These are phyloP conservation scores for Salpingoeca rosetta DNA, from an alignment of 78 protist species.

Conservation along the genomic window DNA sequence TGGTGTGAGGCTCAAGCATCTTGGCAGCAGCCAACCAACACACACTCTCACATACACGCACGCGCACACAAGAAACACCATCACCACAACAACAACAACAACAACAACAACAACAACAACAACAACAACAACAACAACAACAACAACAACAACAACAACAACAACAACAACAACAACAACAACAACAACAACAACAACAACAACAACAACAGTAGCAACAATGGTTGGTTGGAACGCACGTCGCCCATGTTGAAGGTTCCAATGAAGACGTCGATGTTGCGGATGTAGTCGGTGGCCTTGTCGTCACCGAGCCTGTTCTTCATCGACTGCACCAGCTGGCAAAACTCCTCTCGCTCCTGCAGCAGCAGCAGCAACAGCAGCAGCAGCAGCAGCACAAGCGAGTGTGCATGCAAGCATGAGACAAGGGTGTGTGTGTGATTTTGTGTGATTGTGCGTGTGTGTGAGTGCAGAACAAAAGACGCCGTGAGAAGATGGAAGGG, in stretches of 20 bases:
- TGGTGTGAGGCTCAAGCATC: too few relatives aligned
- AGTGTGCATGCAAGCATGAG: too few relatives aligned
- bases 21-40: too few relatives aligned
- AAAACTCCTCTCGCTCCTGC: background rate
- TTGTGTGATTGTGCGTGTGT: too few relatives aligned
- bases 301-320: background rate
- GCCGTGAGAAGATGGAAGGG: background rate
- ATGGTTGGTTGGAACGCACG: background rate
- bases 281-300: background rate
- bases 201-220: background rate
- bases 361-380: background rate
- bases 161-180: background rate
- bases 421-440: too few relatives aligned
- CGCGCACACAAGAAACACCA: background rate
- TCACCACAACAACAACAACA: background rate
- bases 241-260: background rate
- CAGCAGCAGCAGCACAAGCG: background rate
- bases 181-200: background rate
- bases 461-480: too few relatives aligned
- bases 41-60: background rate
- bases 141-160: background rate
- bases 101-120: background rate
- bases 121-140: background rate
- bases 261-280: background rate
- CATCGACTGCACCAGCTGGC: background rate